These are phyloP conservation scores for Gaeumannomyces sp. DNA, from an alignment of 2,329 filamentous ascomycete species.

Conservation along the genomic window DNA sequence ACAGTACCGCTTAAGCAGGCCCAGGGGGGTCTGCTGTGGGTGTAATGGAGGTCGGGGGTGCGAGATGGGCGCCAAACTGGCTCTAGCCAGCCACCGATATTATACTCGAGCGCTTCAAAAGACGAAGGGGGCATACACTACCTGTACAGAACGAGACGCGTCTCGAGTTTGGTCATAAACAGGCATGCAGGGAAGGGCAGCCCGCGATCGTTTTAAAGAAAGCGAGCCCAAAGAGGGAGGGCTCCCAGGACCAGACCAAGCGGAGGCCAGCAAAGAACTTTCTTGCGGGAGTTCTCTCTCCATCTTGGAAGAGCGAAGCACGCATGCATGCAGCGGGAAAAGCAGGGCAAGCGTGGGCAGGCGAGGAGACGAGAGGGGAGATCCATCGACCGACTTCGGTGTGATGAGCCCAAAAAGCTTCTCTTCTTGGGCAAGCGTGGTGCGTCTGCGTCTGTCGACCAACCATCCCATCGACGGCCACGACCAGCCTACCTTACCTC, in stretches of 20 bases:
- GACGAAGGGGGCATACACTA: not conserved
- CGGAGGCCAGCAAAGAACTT: not conserved
- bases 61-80: not conserved
- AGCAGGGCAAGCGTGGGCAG: not conserved
- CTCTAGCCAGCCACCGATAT: not conserved
- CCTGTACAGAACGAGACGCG: not conserved
- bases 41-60: not conserved
- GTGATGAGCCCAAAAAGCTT: not conserved
- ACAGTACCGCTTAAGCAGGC: not conserved
- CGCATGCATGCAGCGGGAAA: not conserved
- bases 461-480: not conserved
- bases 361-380: not conserved
- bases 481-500: not conserved
- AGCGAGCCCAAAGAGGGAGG: not conserved
- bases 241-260: not conserved
- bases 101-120: not conserved
- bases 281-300: not conserved
- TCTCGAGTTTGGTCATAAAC: not conserved
- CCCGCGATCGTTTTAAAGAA: not conserved
- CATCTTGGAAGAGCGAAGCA: not conserved
- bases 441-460: not conserved
- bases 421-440: not conserved
- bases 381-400: not conserved
- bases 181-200: not conserved
- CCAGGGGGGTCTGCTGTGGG: not conserved